Conservation (phyloP, 345 rosid species). For the Brassica cretica region DNA sequence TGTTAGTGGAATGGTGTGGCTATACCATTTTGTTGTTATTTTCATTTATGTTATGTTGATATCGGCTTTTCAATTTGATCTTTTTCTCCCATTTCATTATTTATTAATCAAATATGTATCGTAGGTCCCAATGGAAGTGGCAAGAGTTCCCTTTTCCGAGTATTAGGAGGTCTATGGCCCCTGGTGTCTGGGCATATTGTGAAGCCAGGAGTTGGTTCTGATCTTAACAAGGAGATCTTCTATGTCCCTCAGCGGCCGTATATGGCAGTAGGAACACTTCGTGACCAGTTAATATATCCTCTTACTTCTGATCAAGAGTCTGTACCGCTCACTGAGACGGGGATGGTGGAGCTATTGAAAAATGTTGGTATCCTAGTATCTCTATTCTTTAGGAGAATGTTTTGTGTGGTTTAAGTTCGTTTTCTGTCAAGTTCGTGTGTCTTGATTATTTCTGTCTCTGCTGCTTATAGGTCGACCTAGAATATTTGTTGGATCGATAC, state of each 20-base stretch:
- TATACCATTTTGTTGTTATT: not conserved
- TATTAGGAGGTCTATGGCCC: slow-evolving; percentile 99
- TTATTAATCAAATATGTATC: slow-evolving; percentile 32
- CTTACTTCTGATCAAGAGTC: slow-evolving; percentile 74
- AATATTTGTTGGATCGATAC: slow-evolving; percentile 88
- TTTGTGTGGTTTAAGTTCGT: slow-evolving; percentile 20
- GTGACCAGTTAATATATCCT: slow-evolving; percentile 97
- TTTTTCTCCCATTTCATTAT: not conserved
- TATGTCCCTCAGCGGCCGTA: slow-evolving; percentile 98
- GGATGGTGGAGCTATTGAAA: slow-evolving; percentile 86
- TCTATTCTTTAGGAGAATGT: slow-evolving; percentile 10
- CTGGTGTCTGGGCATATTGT: slow-evolving; percentile 87
- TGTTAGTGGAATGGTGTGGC: not conserved
- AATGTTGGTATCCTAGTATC: slow-evolving; percentile 56
- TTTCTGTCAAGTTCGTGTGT: slow-evolving; percentile 7
- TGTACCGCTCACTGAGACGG: slow-evolving; percentile 66
- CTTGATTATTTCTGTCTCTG: slow-evolving; percentile 11
- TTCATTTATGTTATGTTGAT: not conserved
- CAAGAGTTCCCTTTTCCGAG: slow-evolving; percentile 99
- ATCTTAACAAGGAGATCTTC: slow-evolving; percentile 96
- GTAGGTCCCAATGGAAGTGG: slow-evolving; percentile 99
- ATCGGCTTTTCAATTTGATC: not conserved
- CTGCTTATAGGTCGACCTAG: slow-evolving; percentile 79
- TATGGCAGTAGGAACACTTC: slow-evolving; percentile 97
- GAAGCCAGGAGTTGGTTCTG: slow-evolving; percentile 98